These are phyloP conservation scores for Cadophora sp. DNA, from an alignment of 2,329 filamentous ascomycete genomes.

Conservation along the genomic window DNA sequence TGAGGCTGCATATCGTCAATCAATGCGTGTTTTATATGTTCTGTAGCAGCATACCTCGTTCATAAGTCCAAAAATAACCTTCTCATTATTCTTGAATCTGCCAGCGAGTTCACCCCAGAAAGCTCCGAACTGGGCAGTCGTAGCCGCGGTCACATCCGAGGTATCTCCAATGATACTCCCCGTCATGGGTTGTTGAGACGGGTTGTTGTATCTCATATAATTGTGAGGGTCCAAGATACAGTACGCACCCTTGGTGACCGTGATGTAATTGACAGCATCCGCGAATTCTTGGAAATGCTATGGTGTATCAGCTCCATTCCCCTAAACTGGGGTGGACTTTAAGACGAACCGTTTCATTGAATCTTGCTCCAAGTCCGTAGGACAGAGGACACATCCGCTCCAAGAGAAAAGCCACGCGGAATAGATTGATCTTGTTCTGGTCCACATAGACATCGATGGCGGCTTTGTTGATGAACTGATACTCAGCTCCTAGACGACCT, in stretches of 20 bases:
- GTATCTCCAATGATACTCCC: constrained; percentile 58
- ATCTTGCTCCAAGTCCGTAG: constrained; percentile 54
- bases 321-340: too few relatives aligned
- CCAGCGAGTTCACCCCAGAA: constrained; percentile 58
- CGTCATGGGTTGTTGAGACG: constrained; percentile 54
- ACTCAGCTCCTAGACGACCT: constrained; percentile 56
- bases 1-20: constrained; percentile 49
- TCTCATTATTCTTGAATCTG: constrained; percentile 54
- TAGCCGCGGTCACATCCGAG: constrained; percentile 52
- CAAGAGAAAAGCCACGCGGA: constrained; percentile 57
- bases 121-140: constrained; percentile 54
- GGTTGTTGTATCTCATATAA: constrained; percentile 62
- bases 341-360: constrained; percentile 53
- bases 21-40: not conserved
- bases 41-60: constrained; percentile 38
- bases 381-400: constrained; percentile 58
- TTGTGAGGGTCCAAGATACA: constrained; percentile 59
- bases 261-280: constrained; percentile 58
- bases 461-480: constrained; percentile 55
- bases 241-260: constrained; percentile 53
- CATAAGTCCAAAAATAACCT: constrained; percentile 59
- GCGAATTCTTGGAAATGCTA: constrained; percentile 53
- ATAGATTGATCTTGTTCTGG: constrained; percentile 54
- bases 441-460: constrained; percentile 55
- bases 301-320: constrained; percentile 2